Base-by-base conservation (phyloP, 805 yeast species). In the Zygoascus biomembranicola region DNA sequence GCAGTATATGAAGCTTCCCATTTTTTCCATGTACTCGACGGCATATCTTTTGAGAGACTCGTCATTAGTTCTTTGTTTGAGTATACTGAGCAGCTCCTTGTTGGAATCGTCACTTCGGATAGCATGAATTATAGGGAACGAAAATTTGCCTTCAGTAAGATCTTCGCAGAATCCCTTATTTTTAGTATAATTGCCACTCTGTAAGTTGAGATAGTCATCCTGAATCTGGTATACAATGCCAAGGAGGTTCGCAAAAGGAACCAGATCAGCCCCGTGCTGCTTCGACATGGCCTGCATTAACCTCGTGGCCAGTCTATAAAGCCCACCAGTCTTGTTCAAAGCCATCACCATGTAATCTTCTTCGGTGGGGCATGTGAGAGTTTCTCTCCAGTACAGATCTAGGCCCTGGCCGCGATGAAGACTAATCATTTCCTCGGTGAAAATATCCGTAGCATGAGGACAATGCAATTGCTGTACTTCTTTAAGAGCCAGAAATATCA, bases 351-450 rank as follows among this genome's bases (percentile, higher is more conserved):
- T 66, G 63, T 90, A 90, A 62, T 87, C 81, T 0, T 68, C 65
- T 55, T 82, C 85, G 4, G 73, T 71, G 0, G 94, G 94, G 47
- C 84, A 74, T 0, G 64, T 63, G 32, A 73, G 62, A 31, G 76
- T 71, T 53, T 89, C 96, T 57, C 97, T 74, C 97, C 97, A 90
- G 66, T 82, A 85, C 19, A 90, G 75, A 61, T 90, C 98, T 55
- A 85, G 68, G 0, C 96, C 95, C 71, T 90, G 98, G 5, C 98
- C 98, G 47, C 85, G 75, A 65, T 90, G 97, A 54, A 90, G 69
- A 62, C 85, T 83, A 51, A 87, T 66, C 80, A 90, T 74, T 61
- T 90, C 97, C 50, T 86, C 86, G 8, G 56, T 39, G 46, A 52
- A 57, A 20, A 57, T 57, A 28, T 47, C 32, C 2, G 54, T 51